Percentiles rank a stretch among this genome's conserved stretches.
Evolutionary conservation across 768 basidiomycete species (phyloP).

Genomic region (Clitopilus hobsonii): DNA sequence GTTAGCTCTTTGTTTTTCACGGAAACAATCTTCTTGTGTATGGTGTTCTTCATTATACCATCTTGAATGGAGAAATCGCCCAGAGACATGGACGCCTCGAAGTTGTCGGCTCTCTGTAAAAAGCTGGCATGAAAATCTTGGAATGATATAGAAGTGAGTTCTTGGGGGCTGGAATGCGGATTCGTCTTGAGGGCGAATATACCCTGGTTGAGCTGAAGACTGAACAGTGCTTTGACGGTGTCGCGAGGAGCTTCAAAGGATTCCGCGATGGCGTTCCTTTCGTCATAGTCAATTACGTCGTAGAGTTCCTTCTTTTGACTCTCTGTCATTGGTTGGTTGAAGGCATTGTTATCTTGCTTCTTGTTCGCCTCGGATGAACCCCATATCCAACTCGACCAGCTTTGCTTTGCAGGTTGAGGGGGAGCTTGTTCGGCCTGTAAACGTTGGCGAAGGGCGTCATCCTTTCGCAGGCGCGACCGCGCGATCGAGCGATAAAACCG

Average conservation of each 20-base stretch:
- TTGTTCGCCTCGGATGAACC: slow-evolving; percentile 42
- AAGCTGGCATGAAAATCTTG: slow-evolving; percentile 82
- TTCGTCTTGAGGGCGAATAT: slow-evolving; percentile 80
- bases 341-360: slow-evolving; percentile 47
- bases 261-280: slow-evolving; percentile 68
- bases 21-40: slow-evolving; percentile 88
- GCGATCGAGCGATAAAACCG: slow-evolving; percentile 97
- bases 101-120: slow-evolving; percentile 79
- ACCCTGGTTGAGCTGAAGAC: slow-evolving; percentile 79
- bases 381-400: slow-evolving; percentile 82
- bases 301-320: slow-evolving; percentile 89
- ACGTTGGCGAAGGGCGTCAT: slow-evolving; percentile 63
- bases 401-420: slow-evolving; percentile 42
- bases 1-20: slow-evolving; percentile 34
- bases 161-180: slow-evolving; percentile 55
- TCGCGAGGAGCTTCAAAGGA: slow-evolving; percentile 73
- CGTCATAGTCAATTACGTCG: slow-evolving; percentile 88
- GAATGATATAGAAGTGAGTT: slow-evolving; percentile 85
- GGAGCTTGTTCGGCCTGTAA: slow-evolving; percentile 61
- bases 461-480: slow-evolving; percentile 81
- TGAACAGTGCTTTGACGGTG: slow-evolving; percentile 71
- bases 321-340: slow-evolving; percentile 74
- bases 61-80: slow-evolving; percentile 87
- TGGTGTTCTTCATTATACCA: slow-evolving; percentile 75
- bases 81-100: slow-evolving; percentile 81